These are phyloP conservation scores for Phytophthora meadii DNA, from an alignment of 352 stramenopile genomes.

Conservation along the genomic window DNA sequence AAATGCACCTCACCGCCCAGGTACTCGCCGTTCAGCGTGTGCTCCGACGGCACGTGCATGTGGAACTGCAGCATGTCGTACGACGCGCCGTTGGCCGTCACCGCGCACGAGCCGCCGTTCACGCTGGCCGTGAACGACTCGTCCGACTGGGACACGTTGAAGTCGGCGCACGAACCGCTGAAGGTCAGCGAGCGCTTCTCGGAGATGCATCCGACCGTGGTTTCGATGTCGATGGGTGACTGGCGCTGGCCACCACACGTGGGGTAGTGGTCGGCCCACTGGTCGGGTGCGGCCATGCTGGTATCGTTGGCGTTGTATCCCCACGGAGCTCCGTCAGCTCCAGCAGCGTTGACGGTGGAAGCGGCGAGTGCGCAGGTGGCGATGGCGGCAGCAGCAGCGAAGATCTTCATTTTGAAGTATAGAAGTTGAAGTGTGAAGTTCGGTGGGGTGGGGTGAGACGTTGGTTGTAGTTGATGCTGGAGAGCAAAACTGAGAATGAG, in stretches of 20 bases:
- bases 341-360: slow-evolving; percentile 4
- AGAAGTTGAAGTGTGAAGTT: neutral
- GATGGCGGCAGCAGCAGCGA: slow-evolving; percentile 2
- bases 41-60: slow-evolving; percentile 50
- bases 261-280: slow-evolving; percentile 7
- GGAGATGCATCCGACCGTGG: slow-evolving; percentile 2
- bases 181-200: slow-evolving; percentile 34
- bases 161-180: slow-evolving; percentile 29
- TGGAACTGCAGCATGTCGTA: slow-evolving; percentile 49
- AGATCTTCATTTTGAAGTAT: slow-evolving; percentile 15
- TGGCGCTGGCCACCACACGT: slow-evolving; percentile 38
- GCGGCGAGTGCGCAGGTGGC: slow-evolving; percentile 10
- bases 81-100: slow-evolving; percentile 10
- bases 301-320: slow-evolving; percentile 29
- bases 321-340: slow-evolving; percentile 21
- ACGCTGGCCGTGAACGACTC: slow-evolving; percentile 34
- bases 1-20: slow-evolving; percentile 50
- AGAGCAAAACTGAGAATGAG: slow-evolving; percentile 16
- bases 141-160: slow-evolving; percentile 33
- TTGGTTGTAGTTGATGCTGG: neutral
- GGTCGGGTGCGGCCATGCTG: slow-evolving; percentile 1
- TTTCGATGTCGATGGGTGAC: slow-evolving; percentile 48
- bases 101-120: slow-evolving; percentile 24
- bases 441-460: neutral
- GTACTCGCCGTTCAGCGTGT: slow-evolving; percentile 45